Evolutionary conservation across 2,329 filamentous ascomycete genomes (phyloP), one percentile per base, ranked within the genome.

Genomic region (Ceratocystis eucalypticola): DNA sequence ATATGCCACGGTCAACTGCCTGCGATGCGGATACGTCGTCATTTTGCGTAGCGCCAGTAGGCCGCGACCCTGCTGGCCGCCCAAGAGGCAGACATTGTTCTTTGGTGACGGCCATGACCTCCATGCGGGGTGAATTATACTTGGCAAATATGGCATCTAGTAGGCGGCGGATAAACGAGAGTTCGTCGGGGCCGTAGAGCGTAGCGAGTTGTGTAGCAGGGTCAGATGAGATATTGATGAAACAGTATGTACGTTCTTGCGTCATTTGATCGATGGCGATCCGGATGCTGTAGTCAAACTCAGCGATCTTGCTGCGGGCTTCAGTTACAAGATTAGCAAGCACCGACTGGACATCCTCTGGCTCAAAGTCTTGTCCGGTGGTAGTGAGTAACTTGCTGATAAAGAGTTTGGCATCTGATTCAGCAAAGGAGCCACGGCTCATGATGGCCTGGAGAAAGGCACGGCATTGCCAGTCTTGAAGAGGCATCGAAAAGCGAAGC

Each of bases 111-210:
- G 89, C 91, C 83, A 96, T 87, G 30, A 91, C 83, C 75, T 99
- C 93, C 72, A 86, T 84, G n/a, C 84, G 80, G 7, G 80, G 81
- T 0, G 86, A 90, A 73, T 97, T 97, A 77, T 91, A 86, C 22
- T 84, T 88, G 69, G 95, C 90, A 73, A 97, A 99, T 84, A 99
- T 96, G 71, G 83, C 85, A 74, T 96, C 92, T 0, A 99, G 82
- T 2, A 96, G 75, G 7, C 94, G 82, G 76, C 95, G 94, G 65
- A 97, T 84, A 74, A 91, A 99, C 0, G 88, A 85, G 41, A 97
- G 89, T 77, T 97, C 92, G 70, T 96, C 91, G 0, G 90, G 78
- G 6, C 81, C 83, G 73, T 88, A 89, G 0, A 84, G 85, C 0
- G 94, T 97, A 1, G 92, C 91, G 48, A 96, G 81, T 72, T 96